phyloP scores from a whole-genome alignment of 441 rosid genomes.

The Gossypium aridum region DNA sequence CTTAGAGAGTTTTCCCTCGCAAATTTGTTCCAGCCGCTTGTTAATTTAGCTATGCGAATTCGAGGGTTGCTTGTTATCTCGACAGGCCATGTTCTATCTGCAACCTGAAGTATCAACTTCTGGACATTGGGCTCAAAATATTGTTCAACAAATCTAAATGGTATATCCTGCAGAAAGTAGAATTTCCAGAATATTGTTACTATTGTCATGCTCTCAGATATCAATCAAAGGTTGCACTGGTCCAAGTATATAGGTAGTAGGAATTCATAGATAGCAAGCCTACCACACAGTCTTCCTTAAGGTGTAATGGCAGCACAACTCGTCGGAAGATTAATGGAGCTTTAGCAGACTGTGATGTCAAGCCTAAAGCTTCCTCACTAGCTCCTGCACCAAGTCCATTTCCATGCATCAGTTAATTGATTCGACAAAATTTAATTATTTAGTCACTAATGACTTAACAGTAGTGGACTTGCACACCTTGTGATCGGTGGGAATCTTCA shows the following conservation, averaged over 20 bases:
- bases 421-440: neutral
- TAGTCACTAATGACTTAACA: neutral
- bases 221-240: neutral
- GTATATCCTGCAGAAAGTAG: constrained; percentile 14
- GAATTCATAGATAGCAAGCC: neutral
- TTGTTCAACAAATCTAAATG: neutral
- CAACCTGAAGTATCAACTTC: constrained; percentile 7
- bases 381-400: neutral
- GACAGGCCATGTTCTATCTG: constrained; percentile 16
- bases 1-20: constrained; percentile 16
- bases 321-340: neutral
- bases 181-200: neutral
- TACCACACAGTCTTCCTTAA: neutral
- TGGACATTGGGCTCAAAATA: neutral
- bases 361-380: neutral
- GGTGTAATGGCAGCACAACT: neutral
- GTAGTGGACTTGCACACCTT: neutral
- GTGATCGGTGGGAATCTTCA: neutral
- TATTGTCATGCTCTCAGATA: neutral
- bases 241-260: neutral
- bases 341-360: neutral
- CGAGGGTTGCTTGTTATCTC: neutral
- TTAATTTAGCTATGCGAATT: neutral
- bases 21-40: constrained; percentile 14
- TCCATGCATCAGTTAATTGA: neutral